phyloP scores from a whole-genome alignment of 1,284 basidiomycete genomes.

The Melanopsichium pennsylvanicum region DNA sequence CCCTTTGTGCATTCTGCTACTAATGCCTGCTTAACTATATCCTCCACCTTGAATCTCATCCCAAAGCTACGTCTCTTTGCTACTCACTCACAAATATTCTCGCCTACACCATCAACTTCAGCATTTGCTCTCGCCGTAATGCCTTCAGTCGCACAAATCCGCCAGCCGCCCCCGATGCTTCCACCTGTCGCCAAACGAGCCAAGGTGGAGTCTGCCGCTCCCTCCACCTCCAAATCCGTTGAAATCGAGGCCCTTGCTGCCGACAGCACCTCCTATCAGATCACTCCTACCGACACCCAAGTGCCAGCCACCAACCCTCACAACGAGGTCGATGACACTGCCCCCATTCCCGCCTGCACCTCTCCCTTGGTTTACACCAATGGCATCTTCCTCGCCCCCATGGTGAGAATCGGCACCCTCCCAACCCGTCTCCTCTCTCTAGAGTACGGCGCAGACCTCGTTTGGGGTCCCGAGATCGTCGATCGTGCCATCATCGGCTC shows the following conservation, averaged over 20 bases:
- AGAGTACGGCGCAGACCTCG: constrained; percentile 90
- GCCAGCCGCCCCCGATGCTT: constrained; percentile 27
- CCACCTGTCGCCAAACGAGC: constrained; percentile 41
- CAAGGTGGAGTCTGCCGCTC: constrained; percentile 19
- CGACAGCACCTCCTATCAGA: constrained; percentile 34
- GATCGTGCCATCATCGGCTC: constrained; percentile 94
- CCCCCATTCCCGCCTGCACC: constrained; percentile 34
- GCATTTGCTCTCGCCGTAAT: constrained; percentile 19
- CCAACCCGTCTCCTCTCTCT: constrained; percentile 84
- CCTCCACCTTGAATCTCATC: background rate
- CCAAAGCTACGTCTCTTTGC: background rate
- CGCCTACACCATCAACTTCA: background rate
- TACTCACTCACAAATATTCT: background rate
- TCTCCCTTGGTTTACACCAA: constrained; percentile 31
- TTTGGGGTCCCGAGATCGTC: constrained; percentile 97
- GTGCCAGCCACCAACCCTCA: background rate
- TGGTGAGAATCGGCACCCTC: constrained; percentile 67
- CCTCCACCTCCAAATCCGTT: background rate
- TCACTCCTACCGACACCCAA: constrained; percentile 4
- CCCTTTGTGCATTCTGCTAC: background rate
- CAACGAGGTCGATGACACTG: constrained; percentile 29
- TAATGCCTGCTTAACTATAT: background rate
- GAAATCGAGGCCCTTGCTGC: constrained; percentile 35
- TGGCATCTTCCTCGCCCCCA: constrained; percentile 63
- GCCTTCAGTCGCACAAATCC: constrained; percentile 45